A percentile compares a stretch with the other conserved stretches of the same genome.
Evolutionary conservation across 139 green algal genomes (phyloP).

Genomic region (Nannochloris sp.): DNA sequence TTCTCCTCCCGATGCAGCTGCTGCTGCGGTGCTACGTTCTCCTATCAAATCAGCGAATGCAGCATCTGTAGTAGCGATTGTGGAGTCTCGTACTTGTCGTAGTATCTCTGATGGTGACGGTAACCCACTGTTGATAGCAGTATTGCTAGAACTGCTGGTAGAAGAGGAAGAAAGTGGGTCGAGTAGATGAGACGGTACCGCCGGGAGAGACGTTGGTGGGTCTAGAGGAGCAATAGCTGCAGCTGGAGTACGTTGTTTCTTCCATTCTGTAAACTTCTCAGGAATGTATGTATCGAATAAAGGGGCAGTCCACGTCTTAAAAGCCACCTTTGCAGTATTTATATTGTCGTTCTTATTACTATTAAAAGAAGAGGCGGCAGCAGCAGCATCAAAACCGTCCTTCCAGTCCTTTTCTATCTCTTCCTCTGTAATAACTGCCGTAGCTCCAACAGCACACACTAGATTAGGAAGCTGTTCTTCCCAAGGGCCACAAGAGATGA

Average conservation of each 20-base stretch:
- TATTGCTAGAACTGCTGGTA: too few species aligned
- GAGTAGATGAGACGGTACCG: too few species aligned
- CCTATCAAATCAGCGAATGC: too few species aligned
- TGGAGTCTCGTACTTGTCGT: too few species aligned
- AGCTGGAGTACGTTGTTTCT: too few species aligned
- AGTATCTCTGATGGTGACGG: too few species aligned
- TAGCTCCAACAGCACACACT: conserved; percentile 6
- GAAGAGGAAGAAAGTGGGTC: too few species aligned
- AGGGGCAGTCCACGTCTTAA: conserved; percentile 11
- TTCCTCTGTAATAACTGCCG: conserved; percentile 41
- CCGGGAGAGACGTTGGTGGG: background rate
- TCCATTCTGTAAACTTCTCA: conserved; percentile 5
- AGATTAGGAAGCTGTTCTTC: conserved; percentile 26
- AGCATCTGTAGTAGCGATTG: too few species aligned
- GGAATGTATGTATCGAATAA: background rate
- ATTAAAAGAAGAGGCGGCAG: background rate
- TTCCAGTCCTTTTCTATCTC: conserved; percentile 46
- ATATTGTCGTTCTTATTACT: background rate
- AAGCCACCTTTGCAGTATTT: background rate
- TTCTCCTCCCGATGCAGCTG: too few species aligned
- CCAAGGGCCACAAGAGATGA: conserved; percentile 37
- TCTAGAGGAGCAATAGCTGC: background rate
- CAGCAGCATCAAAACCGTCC: background rate
- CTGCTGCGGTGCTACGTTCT: too few species aligned
- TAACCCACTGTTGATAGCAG: too few species aligned